Conservation (phyloP, 2,329 filamentous ascomycete species). For the Verticillium isaacii region DNA sequence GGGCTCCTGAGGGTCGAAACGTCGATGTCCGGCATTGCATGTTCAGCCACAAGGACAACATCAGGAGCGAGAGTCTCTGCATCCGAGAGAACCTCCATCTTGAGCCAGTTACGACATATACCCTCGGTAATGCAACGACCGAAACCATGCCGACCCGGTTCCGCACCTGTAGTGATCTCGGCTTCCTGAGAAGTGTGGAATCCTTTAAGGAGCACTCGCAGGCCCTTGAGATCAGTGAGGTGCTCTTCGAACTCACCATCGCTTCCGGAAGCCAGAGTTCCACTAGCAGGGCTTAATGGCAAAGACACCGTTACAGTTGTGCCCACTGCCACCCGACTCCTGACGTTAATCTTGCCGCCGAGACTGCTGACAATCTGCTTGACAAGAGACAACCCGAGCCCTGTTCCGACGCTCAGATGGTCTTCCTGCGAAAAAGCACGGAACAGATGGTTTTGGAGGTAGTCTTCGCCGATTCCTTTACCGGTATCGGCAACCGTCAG, state of each 20-base stretch:
- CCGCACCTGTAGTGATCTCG: conserved; percentile 13
- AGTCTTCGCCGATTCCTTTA: conserved; percentile 56
- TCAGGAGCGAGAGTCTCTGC: not conserved
- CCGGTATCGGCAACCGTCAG: conserved; percentile 56
- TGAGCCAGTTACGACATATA: not conserved
- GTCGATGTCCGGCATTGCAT: conserved; percentile 13
- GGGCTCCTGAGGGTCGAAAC: conserved; percentile 12
- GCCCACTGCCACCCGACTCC: conserved; percentile 44
- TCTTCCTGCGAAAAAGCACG: conserved; percentile 59
- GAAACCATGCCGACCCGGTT: conserved; percentile 28
- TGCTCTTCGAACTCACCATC: conserved; percentile 7
- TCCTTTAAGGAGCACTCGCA: conserved; percentile 3
- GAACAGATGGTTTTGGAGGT: conserved; percentile 52
- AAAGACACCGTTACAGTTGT: conserved; percentile 46
- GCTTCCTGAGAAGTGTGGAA: conserved; percentile 16
- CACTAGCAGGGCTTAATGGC: conserved; percentile 22
- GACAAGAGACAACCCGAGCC: conserved; percentile 58
- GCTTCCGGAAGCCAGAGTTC: not conserved
- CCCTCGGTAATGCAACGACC: conserved; percentile 14
- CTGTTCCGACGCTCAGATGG: conserved; percentile 49
- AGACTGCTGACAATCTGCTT: conserved; percentile 50
- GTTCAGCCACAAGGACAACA: conserved; percentile 20
- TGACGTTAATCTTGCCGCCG: conserved; percentile 50
- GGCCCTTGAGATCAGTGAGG: conserved; percentile 1
- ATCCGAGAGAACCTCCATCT: not conserved